These are phyloP conservation scores for Pulicaria dysenterica DNA, from an alignment of 129 eudicot genomes.

Conservation along the genomic window DNA sequence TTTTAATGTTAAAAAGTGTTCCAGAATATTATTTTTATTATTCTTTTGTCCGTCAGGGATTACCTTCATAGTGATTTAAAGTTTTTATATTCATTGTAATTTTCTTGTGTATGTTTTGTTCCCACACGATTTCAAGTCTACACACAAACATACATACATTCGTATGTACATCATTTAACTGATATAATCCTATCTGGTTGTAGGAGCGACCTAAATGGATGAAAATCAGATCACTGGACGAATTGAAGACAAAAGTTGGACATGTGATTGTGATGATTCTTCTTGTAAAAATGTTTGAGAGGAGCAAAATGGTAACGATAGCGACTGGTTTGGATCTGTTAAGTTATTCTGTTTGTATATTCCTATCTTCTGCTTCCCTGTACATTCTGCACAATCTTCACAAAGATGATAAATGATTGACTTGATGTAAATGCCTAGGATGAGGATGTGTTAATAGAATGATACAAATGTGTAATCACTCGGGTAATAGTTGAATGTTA, in stretches of 20 bases:
- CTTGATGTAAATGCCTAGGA: background rate
- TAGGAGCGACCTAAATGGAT: slow-evolving; percentile 98
- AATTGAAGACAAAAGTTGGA: slow-evolving; percentile 92
- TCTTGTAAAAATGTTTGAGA: slow-evolving; percentile 98
- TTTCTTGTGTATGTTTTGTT: no score
- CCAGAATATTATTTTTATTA: no score
- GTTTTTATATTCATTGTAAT: no score
- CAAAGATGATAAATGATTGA: slow-evolving; percentile 45
- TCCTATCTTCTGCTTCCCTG: slow-evolving; percentile 93
- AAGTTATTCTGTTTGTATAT: slow-evolving; percentile 85
- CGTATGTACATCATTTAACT: background rate
- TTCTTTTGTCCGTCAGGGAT: no score
- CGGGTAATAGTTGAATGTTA: background rate
- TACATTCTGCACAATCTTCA: slow-evolving; percentile 94
- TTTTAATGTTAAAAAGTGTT: no score
- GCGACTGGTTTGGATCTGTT: slow-evolving; percentile 86
- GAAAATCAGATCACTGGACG: slow-evolving; percentile 96
- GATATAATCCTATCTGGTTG: slow-evolving; percentile 13
- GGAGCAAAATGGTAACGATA: slow-evolving; percentile 97
- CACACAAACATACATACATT: background rate
- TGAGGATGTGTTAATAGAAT: slow-evolving; percentile 20
- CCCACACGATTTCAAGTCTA: background rate
- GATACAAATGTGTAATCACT: slow-evolving; percentile 4
- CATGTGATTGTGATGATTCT: slow-evolving; percentile 99
- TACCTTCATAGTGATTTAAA: no score